phyloP scores from a whole-genome alignment of 2,329 filamentous ascomycete genomes.

The Monosporascus sp. region DNA sequence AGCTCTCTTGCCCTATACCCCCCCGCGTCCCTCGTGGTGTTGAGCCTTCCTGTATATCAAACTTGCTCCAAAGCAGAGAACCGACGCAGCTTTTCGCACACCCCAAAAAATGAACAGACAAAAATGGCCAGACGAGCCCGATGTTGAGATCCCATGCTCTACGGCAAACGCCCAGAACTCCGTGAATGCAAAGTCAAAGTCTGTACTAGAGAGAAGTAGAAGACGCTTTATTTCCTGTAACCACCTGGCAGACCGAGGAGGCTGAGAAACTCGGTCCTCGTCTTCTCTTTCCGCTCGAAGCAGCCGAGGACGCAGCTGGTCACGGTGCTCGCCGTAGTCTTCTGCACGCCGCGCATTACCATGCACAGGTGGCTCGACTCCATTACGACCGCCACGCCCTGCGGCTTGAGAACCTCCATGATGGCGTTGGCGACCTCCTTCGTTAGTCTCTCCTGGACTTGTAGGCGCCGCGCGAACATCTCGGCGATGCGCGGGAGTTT shows the following conservation, averaged over 20 bases:
- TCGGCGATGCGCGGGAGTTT: constrained; percentile 95
- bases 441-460: constrained; percentile 94
- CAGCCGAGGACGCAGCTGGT: constrained; percentile 98
- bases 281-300: constrained; percentile 89
- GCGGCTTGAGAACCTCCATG: constrained; percentile 85
- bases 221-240: constrained; percentile 8
- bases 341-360: constrained; percentile 98
- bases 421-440: constrained; percentile 94
- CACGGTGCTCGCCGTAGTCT: constrained; percentile 79
- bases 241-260: constrained; percentile 58
- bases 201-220: background rate
- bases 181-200: background rate
- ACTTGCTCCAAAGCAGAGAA: background rate
- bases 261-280: constrained; percentile 90
- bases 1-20: too few species aligned
- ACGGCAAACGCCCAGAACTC: background rate
- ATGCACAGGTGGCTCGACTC: constrained; percentile 96
- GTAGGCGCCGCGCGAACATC: constrained; percentile 89
- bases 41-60: background rate
- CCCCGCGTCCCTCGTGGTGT: background rate
- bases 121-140: background rate
- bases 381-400: constrained; percentile 95
- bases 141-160: constrained; percentile 11
- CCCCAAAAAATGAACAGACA: background rate
- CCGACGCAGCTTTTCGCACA: background rate